Base-by-base conservation (phyloP, 371 early-diverging fungal species). In the Mortierella sp. region DNA sequence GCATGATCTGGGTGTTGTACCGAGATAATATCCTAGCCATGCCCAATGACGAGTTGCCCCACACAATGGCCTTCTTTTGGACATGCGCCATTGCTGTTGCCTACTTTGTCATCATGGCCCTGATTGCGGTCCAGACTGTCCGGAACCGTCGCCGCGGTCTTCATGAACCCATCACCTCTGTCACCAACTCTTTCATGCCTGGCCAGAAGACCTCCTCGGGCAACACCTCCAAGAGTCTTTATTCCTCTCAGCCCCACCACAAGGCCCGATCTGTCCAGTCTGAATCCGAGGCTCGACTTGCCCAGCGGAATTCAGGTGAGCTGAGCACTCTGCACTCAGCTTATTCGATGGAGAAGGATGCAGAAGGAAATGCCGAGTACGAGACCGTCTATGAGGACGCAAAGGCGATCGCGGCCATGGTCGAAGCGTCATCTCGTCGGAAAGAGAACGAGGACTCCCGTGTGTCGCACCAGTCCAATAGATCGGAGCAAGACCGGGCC, bases 21-120 rank as follows among this genome's bases (percentile, higher is more conserved):
- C 75, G 79, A 0, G 70, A 79, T 1, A 9, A 68, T 31, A 78
- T 83, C 22, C 67, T 83, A 7, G 34, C 40, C 0, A 83, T 83
- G 84, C 1, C 53, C 6, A 1, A 72, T 3, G 79, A 75, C 34
- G 14, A 61, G n/a, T 45, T 72, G 16, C 84, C 84, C 2, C 84
- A 75, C 34, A 73, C 79, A 0, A 78, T 83, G 64, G 84, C 79
- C 11, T 83, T 78, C 53, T 76, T 78, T 34, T 83, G 84, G 84
- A 83, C 84, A 1, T 78, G 84, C 19, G 84, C 79, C 22, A 83
- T 83, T 5, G 76, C 84, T 13, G 40, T 64, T n/a, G 55, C 66
- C 29, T 83, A 53, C 64, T 70, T 78, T 66, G 73, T 73, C 31
- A 73, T 79, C 39, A 78, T 79, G 76, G 50, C 43, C 3, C 61